phyloP scores from a whole-genome alignment of 2,329 filamentous ascomycete genomes.

The Arachnopeziza araneosa region DNA sequence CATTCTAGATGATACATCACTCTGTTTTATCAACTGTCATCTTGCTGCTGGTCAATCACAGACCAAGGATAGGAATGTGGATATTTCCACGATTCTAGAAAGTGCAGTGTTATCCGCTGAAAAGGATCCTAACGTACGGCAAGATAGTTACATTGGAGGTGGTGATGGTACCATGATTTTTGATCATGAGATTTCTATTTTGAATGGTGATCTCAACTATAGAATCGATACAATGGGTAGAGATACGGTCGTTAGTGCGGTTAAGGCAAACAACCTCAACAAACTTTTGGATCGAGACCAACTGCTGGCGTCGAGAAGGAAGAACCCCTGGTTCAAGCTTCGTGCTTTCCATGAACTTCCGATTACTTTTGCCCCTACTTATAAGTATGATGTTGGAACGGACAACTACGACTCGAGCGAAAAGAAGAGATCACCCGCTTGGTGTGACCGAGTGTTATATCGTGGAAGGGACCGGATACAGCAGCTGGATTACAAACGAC shows the following conservation, averaged over 20 bases:
- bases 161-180: constrained; percentile 92
- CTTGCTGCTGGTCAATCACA: constrained; percentile 91
- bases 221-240: constrained; percentile 96
- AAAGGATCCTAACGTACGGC: constrained; percentile 57
- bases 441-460: constrained; percentile 93
- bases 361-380: constrained; percentile 90
- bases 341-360: constrained; percentile 85
- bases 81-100: constrained; percentile 5
- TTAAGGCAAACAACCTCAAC: constrained; percentile 71
- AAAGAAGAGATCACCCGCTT: constrained; percentile 89
- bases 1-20: constrained; percentile 82
- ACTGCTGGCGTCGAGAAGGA: constrained; percentile 78
- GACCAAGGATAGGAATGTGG: constrained; percentile 11
- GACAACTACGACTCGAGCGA: constrained; percentile 93
- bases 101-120: constrained; percentile 67
- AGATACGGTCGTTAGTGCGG: constrained; percentile 81
- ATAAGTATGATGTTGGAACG: constrained; percentile 96
- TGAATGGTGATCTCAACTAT: constrained; percentile 97
- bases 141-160: constrained; percentile 81
- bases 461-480: constrained; percentile 74
- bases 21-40: constrained; percentile 98
- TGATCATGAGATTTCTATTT: constrained; percentile 93
- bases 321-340: constrained; percentile 84
- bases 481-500: constrained; percentile 80
- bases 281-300: constrained; percentile 94